Evolutionary conservation across 208 protist species (phyloP), one percentile per base, ranked within the genome.

Genomic region (Acanthamoeba quina): DNA sequence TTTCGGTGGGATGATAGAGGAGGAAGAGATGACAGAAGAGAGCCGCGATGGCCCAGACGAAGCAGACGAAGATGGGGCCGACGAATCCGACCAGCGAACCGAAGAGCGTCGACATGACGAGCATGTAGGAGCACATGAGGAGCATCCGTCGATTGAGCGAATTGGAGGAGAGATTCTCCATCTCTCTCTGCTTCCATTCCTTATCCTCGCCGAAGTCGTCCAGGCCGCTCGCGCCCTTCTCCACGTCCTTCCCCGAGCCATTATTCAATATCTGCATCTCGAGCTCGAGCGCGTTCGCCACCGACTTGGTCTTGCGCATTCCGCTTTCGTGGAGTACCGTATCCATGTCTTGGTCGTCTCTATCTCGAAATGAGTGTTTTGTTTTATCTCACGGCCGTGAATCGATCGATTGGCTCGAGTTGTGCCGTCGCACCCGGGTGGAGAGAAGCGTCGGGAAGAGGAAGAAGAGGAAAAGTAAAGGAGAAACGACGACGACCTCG

Each of bases 11-110:
- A 19, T 76, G 68, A 44, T 76, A 76, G 68, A 44, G n/a, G n/a
- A 76, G 68, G 68, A 76, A 76, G 31, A 76, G 34, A 76, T 76
- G 68, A n/a, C 68, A 76, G 29, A 76, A 76, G 68, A 76, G 68
- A 44, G 68, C n/a, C 29, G 4, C 68, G 68, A 76, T 76, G 29
- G 68, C 68, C 68, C 68, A 76, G 31, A 76, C 68, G 29, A 76
- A 76, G 34, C 68, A 76, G 31, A 76, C 68, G 68, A 76, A 76
- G 68, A 76, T 76, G 68, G 68, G 68, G 4, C 68, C 68, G 17
- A 76, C 68, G 68, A 76, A 76, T 44, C 68, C 68, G 68, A 76
- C 68, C n/a, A 76, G 68, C 68, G 68, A 76, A 26, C 68, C 68
- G 29, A 76, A 76, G 31, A 76, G 68, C 9, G 68, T 76, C 19